phyloP scores from a whole-genome alignment of 306 rosid genomes.

The Senna siamea region DNA sequence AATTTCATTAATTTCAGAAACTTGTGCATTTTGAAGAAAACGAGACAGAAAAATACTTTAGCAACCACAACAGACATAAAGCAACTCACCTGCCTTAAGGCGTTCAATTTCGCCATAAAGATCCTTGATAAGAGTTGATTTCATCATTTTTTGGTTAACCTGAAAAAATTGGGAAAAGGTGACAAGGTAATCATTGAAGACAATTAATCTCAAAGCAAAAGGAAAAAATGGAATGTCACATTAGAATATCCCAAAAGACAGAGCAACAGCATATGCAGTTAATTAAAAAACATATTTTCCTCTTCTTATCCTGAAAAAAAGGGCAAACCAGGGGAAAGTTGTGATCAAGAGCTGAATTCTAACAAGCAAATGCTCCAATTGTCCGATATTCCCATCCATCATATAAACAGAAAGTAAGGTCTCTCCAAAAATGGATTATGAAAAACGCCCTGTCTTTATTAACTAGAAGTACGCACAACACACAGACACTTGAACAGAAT shows the following conservation, averaged over 20 bases:
- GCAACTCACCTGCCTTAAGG: constrained; percentile 61
- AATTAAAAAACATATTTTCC: neutral
- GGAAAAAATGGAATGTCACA: neutral
- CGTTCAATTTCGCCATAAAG: constrained; percentile 77
- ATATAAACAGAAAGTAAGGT: neutral
- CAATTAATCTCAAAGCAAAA: neutral
- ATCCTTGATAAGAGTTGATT: constrained; percentile 71
- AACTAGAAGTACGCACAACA: neutral
- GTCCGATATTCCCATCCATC: neutral
- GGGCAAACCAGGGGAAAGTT: neutral
- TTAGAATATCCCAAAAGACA: neutral
- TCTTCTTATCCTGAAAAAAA: neutral
- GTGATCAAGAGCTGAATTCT: neutral
- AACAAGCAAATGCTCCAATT: neutral
- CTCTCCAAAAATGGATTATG: too few relatives aligned
- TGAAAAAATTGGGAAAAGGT: constrained; percentile 14
- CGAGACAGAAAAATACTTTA: neutral
- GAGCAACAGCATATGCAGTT: neutral
- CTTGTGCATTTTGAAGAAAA: neutral
- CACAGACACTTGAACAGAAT: neutral
- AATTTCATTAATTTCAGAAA: neutral
- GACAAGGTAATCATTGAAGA: neutral
- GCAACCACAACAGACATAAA: constrained; percentile 12
- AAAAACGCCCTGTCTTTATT: neutral
- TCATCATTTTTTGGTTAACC: constrained; percentile 81